Evolutionary conservation across 371 early-diverging fungal genomes (phyloP).

Genomic region (Apophysomyces sp.): DNA sequence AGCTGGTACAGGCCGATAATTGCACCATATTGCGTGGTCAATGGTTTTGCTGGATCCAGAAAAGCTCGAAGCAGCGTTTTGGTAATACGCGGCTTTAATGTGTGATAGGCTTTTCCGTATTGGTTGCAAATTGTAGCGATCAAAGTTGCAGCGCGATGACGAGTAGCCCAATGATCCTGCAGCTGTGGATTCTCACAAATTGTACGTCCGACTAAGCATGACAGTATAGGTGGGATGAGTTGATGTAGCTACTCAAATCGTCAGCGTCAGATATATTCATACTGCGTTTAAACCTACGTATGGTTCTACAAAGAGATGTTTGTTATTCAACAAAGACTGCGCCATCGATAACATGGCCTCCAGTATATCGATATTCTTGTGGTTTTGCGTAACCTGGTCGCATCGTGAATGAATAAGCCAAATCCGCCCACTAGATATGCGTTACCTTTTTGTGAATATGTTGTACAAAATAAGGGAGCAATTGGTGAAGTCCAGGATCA

Average conservation of each 20-base stretch:
- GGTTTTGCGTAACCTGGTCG: slow-evolving; percentile 70
- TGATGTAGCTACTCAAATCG: slow-evolving; percentile 83
- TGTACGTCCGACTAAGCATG: slow-evolving; percentile 93
- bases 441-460: slow-evolving; percentile 87
- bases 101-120: slow-evolving; percentile 80
- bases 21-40: slow-evolving; percentile 89
- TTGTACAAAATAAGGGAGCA: slow-evolving; percentile 98
- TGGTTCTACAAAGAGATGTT: slow-evolving; percentile 95
- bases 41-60: slow-evolving; percentile 80
- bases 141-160: slow-evolving; percentile 75
- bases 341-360: slow-evolving; percentile 83
- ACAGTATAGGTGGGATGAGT: slow-evolving; percentile 94
- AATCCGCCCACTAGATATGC: background rate
- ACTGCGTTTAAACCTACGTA: slow-evolving; percentile 65
- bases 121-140: slow-evolving; percentile 69
- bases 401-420: slow-evolving; percentile 23
- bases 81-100: slow-evolving; percentile 85
- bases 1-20: slow-evolving; percentile 78
- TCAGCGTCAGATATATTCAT: background rate
- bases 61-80: slow-evolving; percentile 88
- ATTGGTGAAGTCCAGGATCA: slow-evolving; percentile 97
- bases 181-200: slow-evolving; percentile 62
- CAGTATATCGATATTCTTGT: slow-evolving; percentile 68
- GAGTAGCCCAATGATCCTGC: slow-evolving; percentile 84
- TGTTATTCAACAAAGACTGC: slow-evolving; percentile 85